phyloP scores from a whole-genome alignment of 2,329 filamentous ascomycete species.

The Trematosphaeria pertusa region DNA sequence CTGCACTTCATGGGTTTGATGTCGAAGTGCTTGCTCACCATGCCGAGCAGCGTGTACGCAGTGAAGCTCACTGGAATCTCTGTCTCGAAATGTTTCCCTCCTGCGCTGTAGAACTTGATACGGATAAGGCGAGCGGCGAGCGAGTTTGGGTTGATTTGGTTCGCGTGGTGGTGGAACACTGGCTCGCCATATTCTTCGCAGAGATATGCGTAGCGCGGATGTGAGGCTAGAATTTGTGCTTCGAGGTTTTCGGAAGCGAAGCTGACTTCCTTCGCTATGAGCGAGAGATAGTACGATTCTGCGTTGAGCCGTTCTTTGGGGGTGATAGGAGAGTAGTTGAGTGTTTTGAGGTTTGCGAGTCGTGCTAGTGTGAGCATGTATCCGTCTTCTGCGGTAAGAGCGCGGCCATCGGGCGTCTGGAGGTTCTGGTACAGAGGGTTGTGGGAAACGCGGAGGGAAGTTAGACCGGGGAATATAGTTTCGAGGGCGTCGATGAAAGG shows the following conservation, averaged over 20 bases:
- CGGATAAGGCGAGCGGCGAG: conserved; percentile 78
- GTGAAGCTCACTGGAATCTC: conserved; percentile 78
- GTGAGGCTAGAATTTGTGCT: conserved; percentile 63
- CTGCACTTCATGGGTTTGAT: conserved; percentile 68
- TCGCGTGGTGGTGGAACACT: conserved; percentile 58
- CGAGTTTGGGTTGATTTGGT: conserved; percentile 74
- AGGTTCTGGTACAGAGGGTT: conserved; percentile 80
- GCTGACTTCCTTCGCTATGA: conserved; percentile 78
- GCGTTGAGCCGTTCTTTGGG: conserved; percentile 81
- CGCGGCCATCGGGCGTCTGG: conserved; percentile 48
- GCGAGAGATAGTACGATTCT: conserved; percentile 90
- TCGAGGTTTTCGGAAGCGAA: conserved; percentile 63
- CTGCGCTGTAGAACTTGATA: conserved; percentile 58
- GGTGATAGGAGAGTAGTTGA: conserved; percentile 77
- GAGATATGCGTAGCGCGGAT: conserved; percentile 76
- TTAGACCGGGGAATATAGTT: conserved; percentile 73
- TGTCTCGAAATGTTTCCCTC: conserved; percentile 7
- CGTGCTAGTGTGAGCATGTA: conserved; percentile 89
- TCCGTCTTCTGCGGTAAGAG: conserved; percentile 72
- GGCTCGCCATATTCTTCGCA: conserved; percentile 80
- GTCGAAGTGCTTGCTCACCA: conserved; percentile 75
- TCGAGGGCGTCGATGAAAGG: conserved; percentile 74
- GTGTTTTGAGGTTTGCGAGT: conserved; percentile 67
- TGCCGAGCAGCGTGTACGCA: conserved; percentile 80
- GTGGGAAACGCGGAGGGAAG: conserved; percentile 77